Conservation (phyloP, 495 filamentous ascomycete genomes). For the Mytilinidion resinicola region DNA sequence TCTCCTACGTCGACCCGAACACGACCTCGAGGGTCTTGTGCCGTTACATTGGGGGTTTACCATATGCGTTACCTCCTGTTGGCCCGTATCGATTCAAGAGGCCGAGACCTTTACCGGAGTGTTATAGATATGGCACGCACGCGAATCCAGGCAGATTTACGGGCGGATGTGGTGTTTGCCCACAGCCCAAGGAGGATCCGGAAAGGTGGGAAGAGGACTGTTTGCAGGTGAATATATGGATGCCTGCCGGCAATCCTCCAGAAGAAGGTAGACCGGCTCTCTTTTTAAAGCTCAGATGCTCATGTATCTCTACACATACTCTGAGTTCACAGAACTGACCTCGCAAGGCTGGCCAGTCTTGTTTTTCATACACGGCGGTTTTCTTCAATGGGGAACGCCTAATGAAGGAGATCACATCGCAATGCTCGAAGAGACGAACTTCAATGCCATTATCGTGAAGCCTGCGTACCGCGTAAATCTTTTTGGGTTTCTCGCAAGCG, state of each 20-base stretch:
- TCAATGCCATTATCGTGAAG: conserved; percentile 32
- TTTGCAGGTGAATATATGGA: conserved; percentile 42
- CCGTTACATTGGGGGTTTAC: conserved; percentile 41
- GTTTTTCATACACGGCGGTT: conserved; percentile 45
- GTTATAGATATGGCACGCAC: conserved; percentile 36
- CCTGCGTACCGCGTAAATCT: conserved; percentile 39
- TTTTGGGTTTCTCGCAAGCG: conserved; percentile 36
- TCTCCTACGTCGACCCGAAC: conserved; percentile 21
- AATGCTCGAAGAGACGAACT: conserved; percentile 31
- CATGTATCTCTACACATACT: conserved; percentile 34
- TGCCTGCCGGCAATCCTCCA: conserved; percentile 33
- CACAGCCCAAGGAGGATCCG: conserved; percentile 31
- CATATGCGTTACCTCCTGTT: conserved; percentile 43
- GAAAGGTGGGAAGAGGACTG: conserved; percentile 42
- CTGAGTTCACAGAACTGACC: conserved; percentile 8
- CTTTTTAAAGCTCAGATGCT: neutral
- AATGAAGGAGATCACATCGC: conserved; percentile 35
- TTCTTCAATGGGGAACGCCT: conserved; percentile 50
- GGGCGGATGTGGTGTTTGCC: conserved; percentile 38
- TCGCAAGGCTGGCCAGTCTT: neutral
- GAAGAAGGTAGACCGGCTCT: conserved; percentile 20
- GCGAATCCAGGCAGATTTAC: conserved; percentile 35
- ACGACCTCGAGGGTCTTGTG: conserved; percentile 19
- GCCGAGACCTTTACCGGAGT: conserved; percentile 37
- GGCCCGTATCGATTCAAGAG: conserved; percentile 40